Base-by-base conservation (phyloP, 495 filamentous ascomycete genomes). In the Patellaria atrata region DNA sequence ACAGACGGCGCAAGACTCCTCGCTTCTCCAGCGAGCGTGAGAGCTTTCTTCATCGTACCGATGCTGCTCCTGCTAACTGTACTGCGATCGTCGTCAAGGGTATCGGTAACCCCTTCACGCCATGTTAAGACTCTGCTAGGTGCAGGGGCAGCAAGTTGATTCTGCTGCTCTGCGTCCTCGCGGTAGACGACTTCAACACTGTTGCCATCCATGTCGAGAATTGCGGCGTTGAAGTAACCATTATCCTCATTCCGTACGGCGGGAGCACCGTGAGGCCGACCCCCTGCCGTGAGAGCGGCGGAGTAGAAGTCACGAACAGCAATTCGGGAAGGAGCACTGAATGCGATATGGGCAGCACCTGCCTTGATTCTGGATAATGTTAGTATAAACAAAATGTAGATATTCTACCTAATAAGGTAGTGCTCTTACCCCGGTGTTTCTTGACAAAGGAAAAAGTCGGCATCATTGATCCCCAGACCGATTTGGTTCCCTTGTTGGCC, bases 141-240 rank as follows among this genome's bases (percentile, higher is more conserved):
- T 26, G 48, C 43, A 19, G 50, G 30, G 6, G 37, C 41, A 15
- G 37, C 41, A 5, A 40, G 34, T 17, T 44, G 48, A 17, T 51
- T 48, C 11, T 24, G 21, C 27, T 38, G 10, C n/a, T 50, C 42
- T 18, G 43, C 39, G 18, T 37, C 40, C 13, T 43, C 31, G 18
- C 64, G 61, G 44, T 63, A 70, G 18, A 75, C 67, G n/a, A 66
- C 70, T 50, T 70, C 70, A 44, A 75, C 66, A 51, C 63, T 70
- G 48, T 73, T 72, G 8, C 65, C 66, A 48, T 74, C 71, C 30
- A 71, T 60, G 53, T 77, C 72, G 23, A 72, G 54, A 14, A 78
- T 54, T 2, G 68, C 68, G 8, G 73, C 71, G 39, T 68, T 75
- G 59, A 69, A 75, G 53, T 68, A 67, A 11, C 58, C 62, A 11